Base-by-base conservation (phyloP, 2,329 filamentous ascomycete genomes). In the Fonsecaea nubica region DNA sequence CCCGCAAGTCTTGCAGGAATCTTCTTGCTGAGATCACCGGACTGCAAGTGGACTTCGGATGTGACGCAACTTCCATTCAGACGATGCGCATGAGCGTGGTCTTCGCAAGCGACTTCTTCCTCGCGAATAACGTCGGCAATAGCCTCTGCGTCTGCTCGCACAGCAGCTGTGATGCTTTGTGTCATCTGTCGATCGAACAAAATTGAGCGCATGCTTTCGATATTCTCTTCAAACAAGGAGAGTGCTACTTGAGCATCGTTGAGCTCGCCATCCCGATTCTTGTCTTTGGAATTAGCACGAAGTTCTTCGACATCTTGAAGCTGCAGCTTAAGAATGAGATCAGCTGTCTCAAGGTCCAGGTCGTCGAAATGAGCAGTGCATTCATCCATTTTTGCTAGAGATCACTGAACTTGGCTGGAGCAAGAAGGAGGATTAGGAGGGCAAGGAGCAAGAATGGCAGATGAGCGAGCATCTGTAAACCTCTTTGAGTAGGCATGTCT, bases 151-250 rank as follows among this genome's bases (percentile, higher is more conserved):
- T 68, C 65, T 38, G 62, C 35, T 60, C 63, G 67, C 42, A 74
- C 70, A 3, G 72, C 73, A 40, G 67, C 50, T 33, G 69, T 65
- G n/a, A 74, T 67, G 67, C 73, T 74, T 55, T 58, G 66, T 52
- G 72, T 70, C 72, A 74, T 72, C 9, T 66, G 63, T 57, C 65
- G 66, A 64, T 74, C 72, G 15, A 50, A 48, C 25, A 62, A 30
- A 9, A 62, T 13, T 9, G 38, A 57, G 36, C 42, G 35, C 9
- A 52, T 50, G 52, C 15, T 13, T 40, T 71, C 38, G 9, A 73
- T 55, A 35, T 73, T 64, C 15, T 72, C 21, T 42, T 68, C 57
- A 66, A 70, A 18, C 64, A 63, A n/a, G 42, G 67, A 54, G 62
- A 71, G 55, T 45, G 69, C 56, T 58, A 56, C 56, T 59, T 66